Conservation (phyloP, 2,329 filamentous ascomycete species). For the Lithohypha guttulata region DNA sequence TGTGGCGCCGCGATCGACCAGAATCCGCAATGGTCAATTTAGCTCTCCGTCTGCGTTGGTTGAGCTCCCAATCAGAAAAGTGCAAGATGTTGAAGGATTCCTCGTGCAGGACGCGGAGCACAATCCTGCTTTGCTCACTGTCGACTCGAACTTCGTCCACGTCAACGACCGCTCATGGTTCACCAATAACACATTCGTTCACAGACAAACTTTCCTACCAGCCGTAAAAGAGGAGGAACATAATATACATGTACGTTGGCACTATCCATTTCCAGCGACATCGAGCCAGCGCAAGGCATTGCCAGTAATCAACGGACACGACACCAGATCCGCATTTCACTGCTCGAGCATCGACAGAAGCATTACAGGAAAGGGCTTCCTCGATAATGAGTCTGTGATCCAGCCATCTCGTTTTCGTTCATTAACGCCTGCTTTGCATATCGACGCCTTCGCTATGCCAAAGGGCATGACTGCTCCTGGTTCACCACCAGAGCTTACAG, state of each 20-base stretch:
- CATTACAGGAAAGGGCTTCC: too few relatives aligned
- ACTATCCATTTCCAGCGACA: too few relatives aligned
- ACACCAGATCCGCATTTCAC: too few relatives aligned
- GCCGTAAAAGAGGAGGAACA: conserved; percentile 4
- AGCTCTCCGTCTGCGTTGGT: background rate
- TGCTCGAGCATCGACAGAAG: too few relatives aligned
- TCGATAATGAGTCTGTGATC: background rate
- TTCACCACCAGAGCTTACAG: conserved; percentile 68
- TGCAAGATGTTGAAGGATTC: background rate
- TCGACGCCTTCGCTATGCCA: conserved; percentile 25
- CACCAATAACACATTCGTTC: conserved; percentile 3
- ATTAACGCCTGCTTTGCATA: conserved; percentile 5
- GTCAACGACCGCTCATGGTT: background rate
- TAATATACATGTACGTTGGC: too few relatives aligned
- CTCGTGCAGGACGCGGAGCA: background rate
- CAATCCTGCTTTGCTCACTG: conserved; percentile 7
- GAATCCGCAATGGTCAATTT: background rate
- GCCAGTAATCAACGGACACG: too few relatives aligned
- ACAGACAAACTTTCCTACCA: background rate
- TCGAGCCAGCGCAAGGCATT: too few relatives aligned
- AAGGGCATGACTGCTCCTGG: conserved; percentile 40
- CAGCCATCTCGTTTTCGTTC: background rate
- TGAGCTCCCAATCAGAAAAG: conserved; percentile 1
- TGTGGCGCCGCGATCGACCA: conserved; percentile 1
- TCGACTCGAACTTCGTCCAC: background rate